Conservation (phyloP, 306 rosid species). For the Cucumis sativus region DNA sequence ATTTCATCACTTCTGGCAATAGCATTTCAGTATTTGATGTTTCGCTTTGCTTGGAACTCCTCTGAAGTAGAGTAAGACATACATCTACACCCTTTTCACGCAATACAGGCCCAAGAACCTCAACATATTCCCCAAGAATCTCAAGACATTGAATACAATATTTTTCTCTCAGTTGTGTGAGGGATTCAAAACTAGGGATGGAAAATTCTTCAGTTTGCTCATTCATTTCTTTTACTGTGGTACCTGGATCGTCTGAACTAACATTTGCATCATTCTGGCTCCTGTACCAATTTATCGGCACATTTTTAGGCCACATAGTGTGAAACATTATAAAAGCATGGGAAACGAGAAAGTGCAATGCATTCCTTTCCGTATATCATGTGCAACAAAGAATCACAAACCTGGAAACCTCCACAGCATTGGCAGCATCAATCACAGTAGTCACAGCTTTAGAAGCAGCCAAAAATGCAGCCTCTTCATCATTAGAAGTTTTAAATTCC, state of each 20-base stretch:
- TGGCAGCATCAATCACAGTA: constrained; percentile 87
- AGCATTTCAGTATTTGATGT: constrained; percentile 51
- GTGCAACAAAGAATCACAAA: constrained; percentile 17
- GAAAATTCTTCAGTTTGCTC: constrained; percentile 66
- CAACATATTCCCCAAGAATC: constrained; percentile 90
- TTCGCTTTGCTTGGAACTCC: constrained; percentile 56
- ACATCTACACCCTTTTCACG: constrained; percentile 95
- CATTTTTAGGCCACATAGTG: background rate
- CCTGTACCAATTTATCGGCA: constrained; percentile 42
- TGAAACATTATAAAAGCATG: background rate
- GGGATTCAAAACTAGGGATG: constrained; percentile 58
- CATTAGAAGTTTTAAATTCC: constrained; percentile 51
- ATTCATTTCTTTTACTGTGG: constrained; percentile 30
- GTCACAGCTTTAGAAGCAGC: constrained; percentile 87
- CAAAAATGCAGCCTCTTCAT: constrained; percentile 73
- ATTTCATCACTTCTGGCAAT: constrained; percentile 90
- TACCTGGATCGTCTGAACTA: constrained; percentile 24
- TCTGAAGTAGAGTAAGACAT: constrained; percentile 75
- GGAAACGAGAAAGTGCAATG: background rate
- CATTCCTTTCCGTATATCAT: background rate
- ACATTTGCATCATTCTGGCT: constrained; percentile 27
- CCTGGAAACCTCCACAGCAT: constrained; percentile 83
- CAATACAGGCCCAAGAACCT: constrained; percentile 96
- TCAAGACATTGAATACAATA: constrained; percentile 94
- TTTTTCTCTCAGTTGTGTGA: constrained; percentile 73